These are phyloP conservation scores for Pinguiococcus pyrenoidosus DNA, from an alignment of 108 stramenopile species.

Conservation along the genomic window DNA sequence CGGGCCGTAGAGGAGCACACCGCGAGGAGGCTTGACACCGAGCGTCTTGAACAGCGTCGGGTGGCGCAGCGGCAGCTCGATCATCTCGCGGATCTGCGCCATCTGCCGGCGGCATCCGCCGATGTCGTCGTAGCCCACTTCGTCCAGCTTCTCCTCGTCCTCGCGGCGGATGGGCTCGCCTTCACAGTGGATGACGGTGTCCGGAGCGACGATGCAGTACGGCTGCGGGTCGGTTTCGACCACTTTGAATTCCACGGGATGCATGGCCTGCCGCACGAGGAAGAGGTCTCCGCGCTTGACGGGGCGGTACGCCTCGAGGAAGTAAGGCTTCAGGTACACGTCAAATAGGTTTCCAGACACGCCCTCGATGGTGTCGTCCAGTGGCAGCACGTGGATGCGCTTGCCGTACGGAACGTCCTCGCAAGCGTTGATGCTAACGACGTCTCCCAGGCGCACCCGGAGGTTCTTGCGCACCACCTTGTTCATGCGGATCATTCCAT, in stretches of 20 bases:
- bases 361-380: conserved; percentile 98
- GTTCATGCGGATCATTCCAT: conserved; percentile 93
- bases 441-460: conserved; percentile 83
- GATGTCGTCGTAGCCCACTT: conserved; percentile 99
- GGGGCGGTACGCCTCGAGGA: conserved; percentile 97
- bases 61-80: conserved; percentile 96
- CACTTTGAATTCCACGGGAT: conserved; percentile 52
- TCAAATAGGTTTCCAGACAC: conserved; percentile 98
- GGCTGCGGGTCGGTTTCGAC: conserved; percentile 94
- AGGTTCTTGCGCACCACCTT: conserved; percentile 97
- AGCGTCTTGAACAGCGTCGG: conserved; percentile 97
- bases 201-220: conserved; percentile 94
- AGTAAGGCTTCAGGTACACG: conserved; percentile 99
- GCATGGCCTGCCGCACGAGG: conserved; percentile 58
- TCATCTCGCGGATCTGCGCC: conserved; percentile 99
- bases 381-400: conserved; percentile 88
- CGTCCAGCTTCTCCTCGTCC: conserved; percentile 90
- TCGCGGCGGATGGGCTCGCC: conserved; percentile 97
- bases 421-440: conserved; percentile 82
- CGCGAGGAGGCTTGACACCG: conserved; percentile 98
- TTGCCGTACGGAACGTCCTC: conserved; percentile 97
- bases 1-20: conserved; percentile 98
- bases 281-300: conserved; percentile 98
- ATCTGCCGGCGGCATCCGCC: conserved; percentile 96
- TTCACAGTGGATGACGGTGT: conserved; percentile 99